Conservation (phyloP, 2,329 filamentous ascomycete genomes). For the Xylaria multiplex region DNA sequence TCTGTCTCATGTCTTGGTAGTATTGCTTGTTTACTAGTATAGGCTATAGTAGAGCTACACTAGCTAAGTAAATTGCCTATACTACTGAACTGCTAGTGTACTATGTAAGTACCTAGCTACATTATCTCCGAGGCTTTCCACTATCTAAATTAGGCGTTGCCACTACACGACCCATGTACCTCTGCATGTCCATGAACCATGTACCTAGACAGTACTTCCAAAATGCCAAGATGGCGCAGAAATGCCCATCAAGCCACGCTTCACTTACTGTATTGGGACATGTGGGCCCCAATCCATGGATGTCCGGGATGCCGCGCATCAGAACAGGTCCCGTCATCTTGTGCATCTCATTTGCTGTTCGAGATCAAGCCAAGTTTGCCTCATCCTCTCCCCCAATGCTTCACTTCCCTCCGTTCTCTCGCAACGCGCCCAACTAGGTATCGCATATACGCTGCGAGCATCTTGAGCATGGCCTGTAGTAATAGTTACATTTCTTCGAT, state of each 20-base stretch:
- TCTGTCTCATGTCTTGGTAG: too few species aligned
- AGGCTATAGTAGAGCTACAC: too few species aligned
- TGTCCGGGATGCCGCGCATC: conserved; percentile 26
- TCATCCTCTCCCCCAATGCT: conserved; percentile 24
- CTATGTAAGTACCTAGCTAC: too few species aligned
- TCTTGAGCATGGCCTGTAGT: conserved; percentile 45
- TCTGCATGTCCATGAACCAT: background rate
- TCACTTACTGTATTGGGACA: conserved; percentile 33
- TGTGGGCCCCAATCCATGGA: conserved; percentile 24
- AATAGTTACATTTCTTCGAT: conserved; percentile 36
- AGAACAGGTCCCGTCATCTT: conserved; percentile 28
- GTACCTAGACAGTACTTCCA: background rate
- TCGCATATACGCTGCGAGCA: conserved; percentile 24
- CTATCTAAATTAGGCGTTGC: too few species aligned
- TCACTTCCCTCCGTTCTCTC: conserved; percentile 15
- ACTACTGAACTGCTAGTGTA: too few species aligned
- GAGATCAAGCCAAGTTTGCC: conserved; percentile 40
- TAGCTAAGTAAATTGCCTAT: too few species aligned
- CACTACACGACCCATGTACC: background rate
- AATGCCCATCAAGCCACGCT: conserved; percentile 32
- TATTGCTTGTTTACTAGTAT: too few species aligned
- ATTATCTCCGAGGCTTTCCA: too few species aligned
- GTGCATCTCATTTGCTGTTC: conserved; percentile 35
- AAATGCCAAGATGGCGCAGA: conserved; percentile 12
- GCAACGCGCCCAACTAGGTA: conserved; percentile 19